Base-by-base conservation (phyloP, 306 rosid species). In the Geum urbanum region DNA sequence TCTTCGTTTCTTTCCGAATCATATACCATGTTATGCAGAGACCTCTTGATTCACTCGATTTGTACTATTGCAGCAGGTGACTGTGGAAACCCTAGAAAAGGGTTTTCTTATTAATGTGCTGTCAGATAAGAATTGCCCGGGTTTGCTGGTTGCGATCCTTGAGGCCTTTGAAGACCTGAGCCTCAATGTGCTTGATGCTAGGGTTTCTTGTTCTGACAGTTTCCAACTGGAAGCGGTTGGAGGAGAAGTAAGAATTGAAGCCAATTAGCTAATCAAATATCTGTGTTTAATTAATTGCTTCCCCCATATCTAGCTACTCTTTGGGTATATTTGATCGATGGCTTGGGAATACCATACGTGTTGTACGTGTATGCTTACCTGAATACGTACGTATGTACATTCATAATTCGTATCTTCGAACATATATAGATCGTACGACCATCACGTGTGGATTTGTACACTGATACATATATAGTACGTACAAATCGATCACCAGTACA, bases 121-220 rank as follows among this genome's bases (percentile, higher is more conserved):
- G 68, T 76, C 87, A 15, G 94, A 84, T 37, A 85, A 79, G 70
- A 90, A 86, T 65, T 80, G 83, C 47, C 91, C 96, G 0, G 91
- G 96, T 48, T 79, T 92, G 90, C 76, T 92, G 0, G 89, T 86
- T 20, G 81, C 82, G 5, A 81, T 92, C 66, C 84, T 92, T 0
- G 90, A 90, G 85, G 97, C 87, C 67, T 90, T 92, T 53, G 98
- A 85, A 57, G 85, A 82, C 55, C 70, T 92, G 27, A 91, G 92
- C 24, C 96, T 90, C 69, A 92, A 86, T 67, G 97, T 92, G 53
- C 88, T 86, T 43, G 90, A 92, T 78, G 98, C 98, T 75, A 86
- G 86, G 90, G 92, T 88, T 80, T 86, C 98, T 73, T 92, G 97
- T 74, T 81, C 88, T 47, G 96, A 90, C 68, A 83, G 66, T 71